Evolutionary conservation across 2,329 filamentous ascomycete genomes (phyloP).

Genomic region (Hypoxylon sp.): DNA sequence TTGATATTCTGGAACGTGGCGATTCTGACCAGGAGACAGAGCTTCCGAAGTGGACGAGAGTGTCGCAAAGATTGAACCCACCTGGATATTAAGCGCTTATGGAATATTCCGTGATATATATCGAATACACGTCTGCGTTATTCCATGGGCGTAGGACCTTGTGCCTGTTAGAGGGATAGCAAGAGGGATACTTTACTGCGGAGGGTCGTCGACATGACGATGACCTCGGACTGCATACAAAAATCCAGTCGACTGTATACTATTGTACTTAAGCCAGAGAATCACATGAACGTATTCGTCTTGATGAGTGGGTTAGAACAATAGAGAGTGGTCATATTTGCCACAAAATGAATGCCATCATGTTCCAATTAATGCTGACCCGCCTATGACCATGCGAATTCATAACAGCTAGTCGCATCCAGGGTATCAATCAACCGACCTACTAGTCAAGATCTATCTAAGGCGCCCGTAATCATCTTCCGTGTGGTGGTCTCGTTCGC

Average conservation of each 20-base stretch:
- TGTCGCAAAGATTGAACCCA: conserved; percentile 93
- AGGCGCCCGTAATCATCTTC: conserved; percentile 73
- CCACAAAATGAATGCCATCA: not conserved
- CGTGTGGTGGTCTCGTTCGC: conserved; percentile 58
- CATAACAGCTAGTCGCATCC: conserved; percentile 23
- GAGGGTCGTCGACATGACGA: conserved; percentile 3
- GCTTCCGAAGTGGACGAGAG: conserved; percentile 92
- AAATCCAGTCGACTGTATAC: conserved; percentile 36
- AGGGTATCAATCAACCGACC: conserved; percentile 46
- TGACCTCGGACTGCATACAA: conserved; percentile 6
- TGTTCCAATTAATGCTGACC: conserved; percentile 1
- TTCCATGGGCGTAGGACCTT: not conserved
- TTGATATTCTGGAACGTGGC: conserved; percentile 5
- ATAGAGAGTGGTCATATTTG: conserved; percentile 3
- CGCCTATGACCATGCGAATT: conserved; percentile 21
- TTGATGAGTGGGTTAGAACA: conserved; percentile 19
- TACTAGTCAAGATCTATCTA: conserved; percentile 58
- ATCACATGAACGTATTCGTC: conserved; percentile 18
- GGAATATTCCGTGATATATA: not conserved
- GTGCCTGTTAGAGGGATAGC: not conserved
- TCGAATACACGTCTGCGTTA: not conserved
- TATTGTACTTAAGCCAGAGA: conserved; percentile 42
- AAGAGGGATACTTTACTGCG: not conserved
- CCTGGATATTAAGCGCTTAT: conserved; percentile 81
- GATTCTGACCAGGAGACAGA: conserved; percentile 64